A percentile compares a stretch with the other conserved stretches of the same genome.
Evolutionary conservation across 1,139 yeast species (phyloP).

Genomic region (Candida labiduridarum): DNA sequence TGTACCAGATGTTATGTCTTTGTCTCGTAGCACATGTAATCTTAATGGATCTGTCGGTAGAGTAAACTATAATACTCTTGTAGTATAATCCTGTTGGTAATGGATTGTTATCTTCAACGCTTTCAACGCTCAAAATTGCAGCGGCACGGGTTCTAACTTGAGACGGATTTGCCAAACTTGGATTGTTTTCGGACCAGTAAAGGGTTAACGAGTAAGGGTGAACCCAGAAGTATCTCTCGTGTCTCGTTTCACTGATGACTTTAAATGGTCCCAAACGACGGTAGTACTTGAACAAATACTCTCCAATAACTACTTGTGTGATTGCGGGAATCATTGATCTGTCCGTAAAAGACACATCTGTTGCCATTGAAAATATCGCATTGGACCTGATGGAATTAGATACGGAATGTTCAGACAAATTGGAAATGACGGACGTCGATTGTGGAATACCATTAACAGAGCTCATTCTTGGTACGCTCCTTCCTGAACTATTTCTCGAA

Average conservation of each 20-base stretch:
- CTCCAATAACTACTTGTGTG: conserved; percentile 83
- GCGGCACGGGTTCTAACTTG: conserved; percentile 73
- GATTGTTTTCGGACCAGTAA: conserved; percentile 87
- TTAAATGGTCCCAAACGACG: conserved; percentile 76
- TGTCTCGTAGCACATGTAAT: conserved; percentile 87
- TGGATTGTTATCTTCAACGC: conserved; percentile 84
- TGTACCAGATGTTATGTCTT: conserved; percentile 91
- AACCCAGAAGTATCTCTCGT: conserved; percentile 93
- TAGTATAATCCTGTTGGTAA: conserved; percentile 88
- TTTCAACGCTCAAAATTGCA: conserved; percentile 77
- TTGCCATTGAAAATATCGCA: conserved; percentile 58
- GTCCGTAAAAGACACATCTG: conserved; percentile 71
- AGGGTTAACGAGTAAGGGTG: conserved; percentile 91
- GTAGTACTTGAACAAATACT: conserved; percentile 83
- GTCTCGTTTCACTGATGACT: conserved; percentile 77
- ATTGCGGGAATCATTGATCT: conserved; percentile 82
- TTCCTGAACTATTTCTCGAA: conserved; percentile 6
- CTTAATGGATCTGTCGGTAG: conserved; percentile 69
- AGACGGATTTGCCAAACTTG: conserved; percentile 71
- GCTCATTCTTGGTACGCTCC: neutral
- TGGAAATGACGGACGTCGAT: conserved; percentile 33
- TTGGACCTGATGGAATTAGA: conserved; percentile 35
- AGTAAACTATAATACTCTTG: conserved; percentile 77
- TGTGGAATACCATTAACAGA: conserved; percentile 16
- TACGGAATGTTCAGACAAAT: conserved; percentile 34